Evolutionary conservation across 306 rosid genomes (phyloP).

Genomic region (Cicer cuneatum): DNA sequence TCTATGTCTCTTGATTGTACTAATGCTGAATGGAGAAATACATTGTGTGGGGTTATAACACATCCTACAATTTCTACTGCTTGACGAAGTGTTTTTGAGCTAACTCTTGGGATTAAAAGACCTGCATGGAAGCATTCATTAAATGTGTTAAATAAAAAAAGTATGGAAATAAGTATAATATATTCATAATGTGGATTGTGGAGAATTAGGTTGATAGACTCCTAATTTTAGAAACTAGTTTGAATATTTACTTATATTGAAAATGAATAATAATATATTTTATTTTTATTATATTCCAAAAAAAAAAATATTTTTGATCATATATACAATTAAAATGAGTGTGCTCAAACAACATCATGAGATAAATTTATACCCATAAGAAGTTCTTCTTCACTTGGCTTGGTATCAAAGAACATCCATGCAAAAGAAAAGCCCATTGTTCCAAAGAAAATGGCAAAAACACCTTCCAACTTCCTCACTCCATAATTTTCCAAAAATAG

Average conservation of each 20-base stretch:
- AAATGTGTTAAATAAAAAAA: no score
- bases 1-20: constrained; percentile 58
- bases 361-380: constrained; percentile 49
- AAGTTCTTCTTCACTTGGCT: constrained; percentile 53
- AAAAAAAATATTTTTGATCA: background rate
- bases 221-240: no score
- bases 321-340: background rate
- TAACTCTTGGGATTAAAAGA: constrained; percentile 52
- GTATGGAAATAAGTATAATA: no score
- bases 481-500: constrained; percentile 61
- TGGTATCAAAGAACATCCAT: constrained; percentile 61
- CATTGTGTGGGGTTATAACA: constrained; percentile 59
- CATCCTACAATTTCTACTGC: constrained; percentile 58
- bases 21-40: constrained; percentile 58
- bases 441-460: constrained; percentile 56
- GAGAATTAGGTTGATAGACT: no score
- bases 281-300: no score
- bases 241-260: no score
- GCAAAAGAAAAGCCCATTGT: constrained; percentile 59
- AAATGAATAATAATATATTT: background rate
- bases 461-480: constrained; percentile 61
- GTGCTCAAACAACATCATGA: constrained; percentile 11
- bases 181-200: no score
- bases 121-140: constrained; percentile 37
- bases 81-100: constrained; percentile 55